Base-by-base conservation (phyloP, 2,329 filamentous ascomycete species). In the Neofusicoccum laricinum region DNA sequence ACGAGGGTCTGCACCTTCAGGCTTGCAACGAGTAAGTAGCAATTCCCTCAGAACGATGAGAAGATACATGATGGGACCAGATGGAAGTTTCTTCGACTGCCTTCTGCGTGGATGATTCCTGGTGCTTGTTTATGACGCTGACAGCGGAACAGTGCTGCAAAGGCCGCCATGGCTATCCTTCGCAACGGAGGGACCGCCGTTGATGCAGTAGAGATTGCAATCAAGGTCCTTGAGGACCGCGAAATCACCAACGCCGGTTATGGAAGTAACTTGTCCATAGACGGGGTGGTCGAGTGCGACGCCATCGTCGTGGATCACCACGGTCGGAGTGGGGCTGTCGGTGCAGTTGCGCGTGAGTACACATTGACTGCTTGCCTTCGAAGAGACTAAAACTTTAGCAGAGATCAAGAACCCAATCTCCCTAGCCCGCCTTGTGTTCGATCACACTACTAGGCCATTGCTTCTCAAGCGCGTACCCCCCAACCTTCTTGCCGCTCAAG, bases 161-260 rank as follows among this genome's bases (percentile, higher is more conserved):
- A 86, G 69, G 83, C 90, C 71, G 93, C 87, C 38, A 97, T 98
- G 91, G 84, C 84, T 58, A 84, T 96, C 66, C 81, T 99, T 66
- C 90, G 86, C 71, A 86, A 85, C 67, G 95, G 95, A 25, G 90
- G 89, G 10, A 87, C 88, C 46, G 92, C 95, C 4, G 84, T 94
- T 3, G 92, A 98, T 73, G 95, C 93, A 15, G 90, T 97, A 21
- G 95, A 97, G 77, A 89, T 90, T 58, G 92, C 95, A 34, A 88
- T 99, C 71, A 91, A 90, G 69, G 83, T 92, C 19, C 86, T 99
- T 17, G 95, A 99, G 78, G 92, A 99, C 74, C 89, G 90, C 64
- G 93, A 97, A 71, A 96, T 99, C 69, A 99, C 96, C 40, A 99
- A 99, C 75, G 91, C 94, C 41, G 95, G 95, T 0, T 98, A 91